Base-by-base conservation (phyloP, 1,284 basidiomycete genomes). In the Ceratobasidium sp. region DNA sequence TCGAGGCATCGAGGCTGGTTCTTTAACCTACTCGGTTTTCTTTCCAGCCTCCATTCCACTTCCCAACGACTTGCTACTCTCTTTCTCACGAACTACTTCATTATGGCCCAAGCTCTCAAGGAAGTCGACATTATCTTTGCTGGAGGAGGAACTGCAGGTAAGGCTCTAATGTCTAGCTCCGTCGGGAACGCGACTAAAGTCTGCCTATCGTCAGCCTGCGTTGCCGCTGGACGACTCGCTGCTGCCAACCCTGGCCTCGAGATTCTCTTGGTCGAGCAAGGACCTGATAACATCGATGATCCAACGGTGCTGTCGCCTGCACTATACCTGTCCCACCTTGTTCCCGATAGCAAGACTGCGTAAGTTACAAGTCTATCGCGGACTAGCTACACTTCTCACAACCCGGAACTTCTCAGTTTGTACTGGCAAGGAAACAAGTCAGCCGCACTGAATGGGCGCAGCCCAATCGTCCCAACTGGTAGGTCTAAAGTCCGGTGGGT, bases 71-170 rank as follows among this genome's bases (percentile, higher is more conserved):
- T 56, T 38, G 10, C 10, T 4, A 12, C 17, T 31, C 12, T 34
- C 57, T 45, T 40, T 34, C 7, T 31, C 56, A 20, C 22, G 20
- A n/a, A 45, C 22, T 12, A 32, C 43, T 3, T 34, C 15, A 17
- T 20, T 17, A 68, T 68, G 65, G 20, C 53, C 27, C 40, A 68
- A 8, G 42, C 34, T 13, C n/a, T 22, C n/a, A 56, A 49, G 12
- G 65, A 68, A 38, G 53, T 56, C 31, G 65, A 68, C 17, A 68
- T 67, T 34, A 55, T 68, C 43, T 68, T 68, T 29, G 43, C 32
- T 38, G 65, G 65, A 68, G 65, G 65, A 20, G 65, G 65, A 42
- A 54, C 65, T n/a, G 13, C 65, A 49, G 52, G 65, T 68, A 27
- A n/a, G 64, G 42, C 45, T 31, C n/a, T 29, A 15, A 10, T 15